These are phyloP conservation scores for Myxozyma kluyveri DNA, from an alignment of 805 yeast species.

Conservation along the genomic window DNA sequence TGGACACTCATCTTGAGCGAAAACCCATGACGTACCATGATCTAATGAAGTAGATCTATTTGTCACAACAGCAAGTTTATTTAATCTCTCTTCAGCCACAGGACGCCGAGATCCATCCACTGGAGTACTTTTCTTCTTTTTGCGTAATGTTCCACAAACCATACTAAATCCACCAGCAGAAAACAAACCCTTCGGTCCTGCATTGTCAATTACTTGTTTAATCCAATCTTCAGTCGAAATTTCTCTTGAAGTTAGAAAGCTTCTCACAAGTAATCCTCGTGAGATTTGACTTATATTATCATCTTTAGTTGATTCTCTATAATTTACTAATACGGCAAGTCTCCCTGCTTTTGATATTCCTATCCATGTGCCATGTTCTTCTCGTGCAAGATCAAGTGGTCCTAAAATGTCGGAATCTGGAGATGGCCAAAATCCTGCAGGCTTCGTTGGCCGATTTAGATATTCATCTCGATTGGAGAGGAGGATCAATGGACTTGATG, in stretches of 20 bases:
- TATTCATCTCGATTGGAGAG: constrained; percentile 87
- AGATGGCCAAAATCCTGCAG: constrained; percentile 45
- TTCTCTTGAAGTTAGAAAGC: constrained; percentile 43
- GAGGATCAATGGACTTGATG: constrained; percentile 56
- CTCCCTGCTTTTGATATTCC: constrained; percentile 62
- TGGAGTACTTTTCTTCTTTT: constrained; percentile 17
- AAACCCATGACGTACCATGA: constrained; percentile 23
- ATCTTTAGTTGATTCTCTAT: constrained; percentile 48
- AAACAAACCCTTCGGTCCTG: constrained; percentile 35
- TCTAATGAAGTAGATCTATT: constrained; percentile 13
- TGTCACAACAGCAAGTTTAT: constrained; percentile 36
- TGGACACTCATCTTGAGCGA: constrained; percentile 2
- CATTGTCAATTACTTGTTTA: constrained; percentile 32
- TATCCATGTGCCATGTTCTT: constrained; percentile 88
- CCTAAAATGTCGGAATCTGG: constrained; percentile 21
- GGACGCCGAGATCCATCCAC: not conserved
- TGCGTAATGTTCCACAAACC: constrained; percentile 51
- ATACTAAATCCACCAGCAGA: constrained; percentile 63
- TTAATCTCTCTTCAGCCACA: constrained; percentile 16
- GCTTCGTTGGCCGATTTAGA: constrained; percentile 66
- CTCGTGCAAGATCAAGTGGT: constrained; percentile 71
- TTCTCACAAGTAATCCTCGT: constrained; percentile 52
- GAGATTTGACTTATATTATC: constrained; percentile 41
- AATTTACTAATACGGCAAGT: constrained; percentile 74
- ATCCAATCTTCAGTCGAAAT: constrained; percentile 48